Conservation (phyloP, 2,329 filamentous ascomycete genomes). For the Colletotrichum lupini region DNA sequence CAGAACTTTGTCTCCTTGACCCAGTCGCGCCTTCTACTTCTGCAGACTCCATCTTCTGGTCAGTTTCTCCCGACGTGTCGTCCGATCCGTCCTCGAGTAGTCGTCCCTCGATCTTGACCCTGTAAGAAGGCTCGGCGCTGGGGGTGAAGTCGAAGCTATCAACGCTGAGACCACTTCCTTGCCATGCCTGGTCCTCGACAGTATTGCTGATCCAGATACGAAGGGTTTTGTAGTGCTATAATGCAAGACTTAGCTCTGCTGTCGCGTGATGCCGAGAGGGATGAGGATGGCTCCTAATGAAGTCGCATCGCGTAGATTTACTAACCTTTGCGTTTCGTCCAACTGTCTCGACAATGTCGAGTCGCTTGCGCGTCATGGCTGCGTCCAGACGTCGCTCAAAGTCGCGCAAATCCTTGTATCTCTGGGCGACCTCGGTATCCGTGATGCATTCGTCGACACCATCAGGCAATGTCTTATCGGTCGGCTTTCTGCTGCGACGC, state of each 20-base stretch:
- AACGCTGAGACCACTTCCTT: constrained; percentile 74
- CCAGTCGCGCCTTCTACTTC: constrained; percentile 39
- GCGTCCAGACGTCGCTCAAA: constrained; percentile 90
- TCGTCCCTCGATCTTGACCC: constrained; percentile 91
- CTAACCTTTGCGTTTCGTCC: constrained; percentile 77
- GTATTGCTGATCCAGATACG: constrained; percentile 97
- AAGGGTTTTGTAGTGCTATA: constrained; percentile 81
- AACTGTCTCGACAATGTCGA: constrained; percentile 88
- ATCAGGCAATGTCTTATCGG: constrained; percentile 94
- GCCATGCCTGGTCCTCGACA: constrained; percentile 94
- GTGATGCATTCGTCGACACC: constrained; percentile 86
- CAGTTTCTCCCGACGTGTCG: constrained; percentile 39
- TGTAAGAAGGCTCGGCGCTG: constrained; percentile 82
- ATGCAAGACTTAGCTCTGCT: background rate
- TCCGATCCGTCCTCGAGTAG: constrained; percentile 78
- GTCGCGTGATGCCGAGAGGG: background rate
- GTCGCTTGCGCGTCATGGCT: constrained; percentile 90
- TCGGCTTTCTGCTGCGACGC: constrained; percentile 87
- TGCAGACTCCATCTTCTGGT: constrained; percentile 58
- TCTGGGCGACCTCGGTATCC: constrained; percentile 75
- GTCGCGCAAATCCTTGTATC: constrained; percentile 87
- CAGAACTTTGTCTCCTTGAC: constrained; percentile 48
- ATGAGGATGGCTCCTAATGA: background rate
- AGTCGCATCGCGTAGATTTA: background rate
- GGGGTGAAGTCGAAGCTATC: constrained; percentile 86